A percentile compares a stretch with the other conserved stretches of the same genome.
Evolutionary conservation across 768 basidiomycete species (phyloP).

Genomic region (Rhodotorula graminis): DNA sequence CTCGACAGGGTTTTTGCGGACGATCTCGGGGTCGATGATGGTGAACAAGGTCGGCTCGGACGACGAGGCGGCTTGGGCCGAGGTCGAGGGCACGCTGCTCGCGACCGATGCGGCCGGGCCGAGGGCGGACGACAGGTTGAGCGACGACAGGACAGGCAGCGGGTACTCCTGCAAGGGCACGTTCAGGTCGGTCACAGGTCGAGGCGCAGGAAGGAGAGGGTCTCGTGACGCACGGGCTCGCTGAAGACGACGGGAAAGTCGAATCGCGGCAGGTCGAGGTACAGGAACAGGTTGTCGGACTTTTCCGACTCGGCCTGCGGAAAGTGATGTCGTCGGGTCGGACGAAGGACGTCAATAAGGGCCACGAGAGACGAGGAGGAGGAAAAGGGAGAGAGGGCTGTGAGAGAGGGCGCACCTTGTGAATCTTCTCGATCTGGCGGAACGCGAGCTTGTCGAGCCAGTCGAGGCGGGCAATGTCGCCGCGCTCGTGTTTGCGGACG

Average conservation of each 20-base stretch:
- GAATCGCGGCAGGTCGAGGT: constrained; percentile 90
- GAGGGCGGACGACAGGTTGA: constrained; percentile 42
- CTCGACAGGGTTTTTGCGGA: constrained; percentile 91
- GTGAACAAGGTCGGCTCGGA: constrained; percentile 68
- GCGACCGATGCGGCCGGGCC: not conserved
- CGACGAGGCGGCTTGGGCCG: not conserved
- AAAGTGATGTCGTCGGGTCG: not conserved
- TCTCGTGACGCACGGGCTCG: constrained; percentile 62
- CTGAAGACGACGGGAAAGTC: constrained; percentile 96
- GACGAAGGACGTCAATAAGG: constrained; percentile 43
- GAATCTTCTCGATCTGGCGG: constrained; percentile 89
- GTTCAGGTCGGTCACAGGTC: not conserved
- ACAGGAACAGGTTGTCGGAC: constrained; percentile 89
- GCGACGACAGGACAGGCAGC: constrained; percentile 36
- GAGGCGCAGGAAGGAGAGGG: not conserved
- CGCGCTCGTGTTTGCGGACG: constrained; percentile 93
- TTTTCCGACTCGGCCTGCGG: constrained; percentile 78
- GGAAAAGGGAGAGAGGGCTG: not conserved
- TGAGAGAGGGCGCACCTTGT: constrained; percentile 59
- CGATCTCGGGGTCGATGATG: constrained; percentile 82
- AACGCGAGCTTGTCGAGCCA: constrained; percentile 94
- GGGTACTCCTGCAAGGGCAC: constrained; percentile 36
- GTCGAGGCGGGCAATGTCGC: constrained; percentile 86
- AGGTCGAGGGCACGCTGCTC: constrained; percentile 50
- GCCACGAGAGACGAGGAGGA: no score